Conservation (phyloP, 352 stramenopile species). For the Thraustochytrium sp. region DNA sequence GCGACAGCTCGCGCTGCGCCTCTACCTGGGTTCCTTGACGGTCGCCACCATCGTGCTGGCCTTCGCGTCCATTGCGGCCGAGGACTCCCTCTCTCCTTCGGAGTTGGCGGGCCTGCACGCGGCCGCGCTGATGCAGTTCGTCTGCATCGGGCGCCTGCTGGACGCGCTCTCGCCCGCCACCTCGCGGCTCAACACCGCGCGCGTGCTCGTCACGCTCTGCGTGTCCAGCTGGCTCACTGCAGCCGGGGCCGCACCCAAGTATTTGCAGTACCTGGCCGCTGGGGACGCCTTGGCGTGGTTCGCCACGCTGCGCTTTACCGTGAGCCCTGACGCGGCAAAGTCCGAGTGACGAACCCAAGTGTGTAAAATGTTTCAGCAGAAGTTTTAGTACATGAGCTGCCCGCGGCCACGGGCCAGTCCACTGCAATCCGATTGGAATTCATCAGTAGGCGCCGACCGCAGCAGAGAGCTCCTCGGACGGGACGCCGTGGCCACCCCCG, state of each 20-base stretch:
- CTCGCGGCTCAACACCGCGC: background rate
- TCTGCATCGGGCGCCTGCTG: background rate
- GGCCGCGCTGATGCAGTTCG: background rate
- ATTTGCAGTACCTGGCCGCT: background rate
- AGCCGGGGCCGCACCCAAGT: too few relatives aligned
- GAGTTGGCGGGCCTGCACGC: background rate
- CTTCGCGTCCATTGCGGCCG: background rate
- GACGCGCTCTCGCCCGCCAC: background rate
- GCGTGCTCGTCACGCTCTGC: background rate
- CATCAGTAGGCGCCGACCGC: background rate
- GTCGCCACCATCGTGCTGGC: background rate
- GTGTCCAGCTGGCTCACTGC: slow-evolving; percentile 24
- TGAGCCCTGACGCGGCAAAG: background rate
- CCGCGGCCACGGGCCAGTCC: too few relatives aligned
- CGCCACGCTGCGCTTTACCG: background rate
- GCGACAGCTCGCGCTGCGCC: background rate
- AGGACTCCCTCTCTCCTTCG: background rate
- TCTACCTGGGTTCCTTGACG: background rate
- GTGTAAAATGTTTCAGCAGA: too few relatives aligned
- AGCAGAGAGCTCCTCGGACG: background rate
- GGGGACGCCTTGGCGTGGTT: background rate
- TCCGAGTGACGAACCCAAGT: too few relatives aligned
- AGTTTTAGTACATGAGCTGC: too few relatives aligned
- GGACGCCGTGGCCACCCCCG: background rate
- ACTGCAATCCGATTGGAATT: too few relatives aligned